Base-by-base conservation (phyloP, 1,139 yeast species). In the Candida sp. region DNA sequence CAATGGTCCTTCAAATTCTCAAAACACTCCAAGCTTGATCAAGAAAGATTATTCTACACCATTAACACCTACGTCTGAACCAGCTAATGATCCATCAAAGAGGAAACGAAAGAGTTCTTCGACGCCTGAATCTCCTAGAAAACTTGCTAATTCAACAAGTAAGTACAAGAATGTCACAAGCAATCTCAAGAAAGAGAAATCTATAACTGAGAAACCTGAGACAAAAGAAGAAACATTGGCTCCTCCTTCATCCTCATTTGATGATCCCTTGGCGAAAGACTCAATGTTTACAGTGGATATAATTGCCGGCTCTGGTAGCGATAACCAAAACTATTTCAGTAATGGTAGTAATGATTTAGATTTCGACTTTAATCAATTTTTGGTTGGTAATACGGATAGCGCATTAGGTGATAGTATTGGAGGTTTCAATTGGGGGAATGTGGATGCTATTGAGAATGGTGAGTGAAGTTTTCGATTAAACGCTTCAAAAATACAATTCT, bases 381-480 rank as follows among this genome's bases (percentile, higher is more conserved):
- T 78, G 55, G 76, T 75, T 43, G 70, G 73, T 2, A 67, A 63
- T 43, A 58, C 53, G 29, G 69, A 64, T 40, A 56, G 53, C 23
- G 63, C 54, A 22, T 64, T 62, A 55, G 66, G 57, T 47, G 77
- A 71, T 49, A 62, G 68, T 15, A 68, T 71, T 29, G 69, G 64
- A 35, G 76, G 72, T 11, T 76, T 77, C 54, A 73, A 66, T 51
- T 79, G 84, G 84, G 77, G 75, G n/a, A 77, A 73, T 43, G 79
- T 72, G 21, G 79, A 73, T 52, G 71, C 77, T 4, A 70, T 73
- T 40, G 79, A 73, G 50, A 67, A 68, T 38, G 68, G 56, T n/a
- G 66, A 57, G 12, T 56, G 40, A 44, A 22, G 12, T 25, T 15
- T 21, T n/a, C 22, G 35, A 21, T 21, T 25, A 25, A 8, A 7